Conservation (phyloP, 2,329 filamentous ascomycete genomes). For the Uncinocarpus reesii region DNA sequence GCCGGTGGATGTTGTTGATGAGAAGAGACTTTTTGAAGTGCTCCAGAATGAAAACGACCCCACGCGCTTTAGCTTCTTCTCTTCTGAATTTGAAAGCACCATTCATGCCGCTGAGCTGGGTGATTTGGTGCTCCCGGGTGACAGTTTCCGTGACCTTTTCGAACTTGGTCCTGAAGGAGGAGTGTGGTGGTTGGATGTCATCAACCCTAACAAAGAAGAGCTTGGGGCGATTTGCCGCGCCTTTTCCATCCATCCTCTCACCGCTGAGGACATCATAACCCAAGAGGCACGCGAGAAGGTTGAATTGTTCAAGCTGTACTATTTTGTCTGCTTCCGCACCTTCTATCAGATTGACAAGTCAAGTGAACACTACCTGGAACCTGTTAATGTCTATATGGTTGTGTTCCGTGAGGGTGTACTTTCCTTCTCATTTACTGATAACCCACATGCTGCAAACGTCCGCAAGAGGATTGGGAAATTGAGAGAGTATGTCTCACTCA, state of each 20-base stretch:
- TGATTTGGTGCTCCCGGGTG: slow-evolving; percentile 77
- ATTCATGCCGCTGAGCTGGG: slow-evolving; percentile 84
- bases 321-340: slow-evolving; percentile 94
- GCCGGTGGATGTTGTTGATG: slow-evolving; percentile 22
- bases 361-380: slow-evolving; percentile 75
- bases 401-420: slow-evolving; percentile 92
- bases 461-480: slow-evolving; percentile 83
- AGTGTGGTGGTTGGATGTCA: slow-evolving; percentile 98
- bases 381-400: slow-evolving; percentile 92
- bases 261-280: slow-evolving; percentile 88
- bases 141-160: slow-evolving; percentile 82
- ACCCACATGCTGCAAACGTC: slow-evolving; percentile 78
- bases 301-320: slow-evolving; percentile 93
- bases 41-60: slow-evolving; percentile 46
- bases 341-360: slow-evolving; percentile 75
- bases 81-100: slow-evolving; percentile 84
- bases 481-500: slow-evolving; percentile 88
- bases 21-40: slow-evolving; percentile 27
- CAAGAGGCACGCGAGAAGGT: slow-evolving; percentile 98
- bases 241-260: slow-evolving; percentile 90
- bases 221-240: slow-evolving; percentile 80
- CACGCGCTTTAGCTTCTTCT: slow-evolving; percentile 93
- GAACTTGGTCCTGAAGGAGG: slow-evolving; percentile 59
- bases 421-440: slow-evolving; percentile 85
- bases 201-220: slow-evolving; percentile 81